These are phyloP conservation scores for Mrakia blollopis DNA, from an alignment of 768 basidiomycete species.

Conservation along the genomic window DNA sequence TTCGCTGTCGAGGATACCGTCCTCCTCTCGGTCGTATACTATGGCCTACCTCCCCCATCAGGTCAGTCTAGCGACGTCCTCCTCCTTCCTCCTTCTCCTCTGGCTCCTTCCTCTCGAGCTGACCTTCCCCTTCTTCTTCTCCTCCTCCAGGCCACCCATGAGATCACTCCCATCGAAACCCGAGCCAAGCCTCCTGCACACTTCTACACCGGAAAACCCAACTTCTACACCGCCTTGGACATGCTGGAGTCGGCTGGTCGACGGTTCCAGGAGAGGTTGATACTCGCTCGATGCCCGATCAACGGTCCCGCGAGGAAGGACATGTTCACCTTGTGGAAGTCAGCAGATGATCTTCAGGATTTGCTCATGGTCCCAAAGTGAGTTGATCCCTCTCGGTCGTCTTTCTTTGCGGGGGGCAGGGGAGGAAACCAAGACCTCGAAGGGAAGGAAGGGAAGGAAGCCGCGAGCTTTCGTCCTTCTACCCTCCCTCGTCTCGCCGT, in stretches of 20 bases:
- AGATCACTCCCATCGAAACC: conserved; percentile 18
- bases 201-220: conserved; percentile 29
- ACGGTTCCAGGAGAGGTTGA: background rate
- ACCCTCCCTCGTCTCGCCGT: background rate
- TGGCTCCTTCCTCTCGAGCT: background rate
- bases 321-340: background rate
- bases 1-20: background rate
- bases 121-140: background rate
- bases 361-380: background rate
- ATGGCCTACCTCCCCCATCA: conserved; percentile 1
- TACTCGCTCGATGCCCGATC: background rate
- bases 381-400: background rate
- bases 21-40: background rate
- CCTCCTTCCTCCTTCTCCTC: background rate
- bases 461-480: background rate
- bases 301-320: background rate
- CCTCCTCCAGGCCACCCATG: conserved; percentile 2
- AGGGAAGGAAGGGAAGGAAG: background rate
- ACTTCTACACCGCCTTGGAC: background rate
- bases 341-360: background rate
- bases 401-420: too few species aligned
- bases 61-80: background rate
- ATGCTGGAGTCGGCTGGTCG: background rate
- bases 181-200: conserved; percentile 30
- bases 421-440: background rate